A percentile compares a stretch with the other conserved stretches of the same genome.
These are phyloP conservation scores for Entomortierella beljakovae DNA, from an alignment of 192 early-diverging fungal species.

Conservation along the genomic window DNA sequence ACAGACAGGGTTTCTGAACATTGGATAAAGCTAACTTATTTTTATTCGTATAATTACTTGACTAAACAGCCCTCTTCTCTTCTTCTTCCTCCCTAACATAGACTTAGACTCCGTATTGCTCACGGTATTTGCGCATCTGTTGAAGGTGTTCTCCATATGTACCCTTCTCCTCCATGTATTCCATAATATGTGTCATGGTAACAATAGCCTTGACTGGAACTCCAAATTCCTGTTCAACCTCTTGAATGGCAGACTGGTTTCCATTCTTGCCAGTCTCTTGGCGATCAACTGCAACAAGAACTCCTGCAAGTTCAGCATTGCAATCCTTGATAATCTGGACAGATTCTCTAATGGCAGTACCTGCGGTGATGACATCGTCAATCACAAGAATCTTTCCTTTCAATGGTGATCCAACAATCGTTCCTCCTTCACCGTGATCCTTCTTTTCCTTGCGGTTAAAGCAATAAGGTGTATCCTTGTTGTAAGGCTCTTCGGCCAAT, in stretches of 20 bases:
- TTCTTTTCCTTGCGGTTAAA: conserved; percentile 99
- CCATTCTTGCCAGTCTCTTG: conserved; percentile 80
- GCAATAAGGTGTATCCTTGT: conserved; percentile 79
- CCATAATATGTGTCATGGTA: conserved; percentile 85
- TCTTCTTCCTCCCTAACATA: not conserved
- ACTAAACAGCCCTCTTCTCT: no score
- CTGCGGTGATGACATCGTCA: conserved; percentile 99
- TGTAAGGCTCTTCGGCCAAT: conserved; percentile 67
- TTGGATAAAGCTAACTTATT: not conserved
- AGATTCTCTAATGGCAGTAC: conserved; percentile 96
- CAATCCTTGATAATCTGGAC: conserved; percentile 81
- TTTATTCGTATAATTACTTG: not conserved
- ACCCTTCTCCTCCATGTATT: conserved; percentile 83
- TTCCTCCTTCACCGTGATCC: conserved; percentile 98
- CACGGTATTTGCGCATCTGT: conserved; percentile 84
- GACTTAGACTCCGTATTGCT: conserved; percentile 80
- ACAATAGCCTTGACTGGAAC: conserved; percentile 91
- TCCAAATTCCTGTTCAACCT: conserved; percentile 84
- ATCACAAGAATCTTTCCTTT: conserved; percentile 84
- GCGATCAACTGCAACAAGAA: conserved; percentile 94
- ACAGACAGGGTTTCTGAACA: no score
- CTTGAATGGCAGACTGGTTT: conserved; percentile 89
- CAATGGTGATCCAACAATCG: conserved; percentile 90
- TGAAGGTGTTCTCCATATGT: conserved; percentile 71
- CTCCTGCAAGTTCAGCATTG: conserved; percentile 81